Base-by-base conservation (phyloP, 768 basidiomycete species). In the Psilocybe tampanensis region DNA sequence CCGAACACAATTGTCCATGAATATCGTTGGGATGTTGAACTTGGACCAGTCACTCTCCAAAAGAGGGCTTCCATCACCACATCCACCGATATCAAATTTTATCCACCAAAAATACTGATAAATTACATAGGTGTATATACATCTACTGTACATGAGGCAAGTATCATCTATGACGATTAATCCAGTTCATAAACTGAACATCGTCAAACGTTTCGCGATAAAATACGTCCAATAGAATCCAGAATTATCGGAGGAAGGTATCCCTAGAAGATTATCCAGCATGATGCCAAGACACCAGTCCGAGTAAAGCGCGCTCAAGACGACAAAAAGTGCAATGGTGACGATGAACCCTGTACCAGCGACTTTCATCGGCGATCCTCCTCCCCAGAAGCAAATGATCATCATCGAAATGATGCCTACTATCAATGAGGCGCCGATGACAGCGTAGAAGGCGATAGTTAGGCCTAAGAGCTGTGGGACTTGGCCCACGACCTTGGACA, bases 281-380 rank as follows among this genome's bases (percentile, higher is more conserved):
- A 70, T 68, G 50, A 70, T 66, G n/a, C 69, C 69, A 33, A 70
- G 45, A 4, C 64, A 61, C 69, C 69, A 70, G 41, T 70, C 69
- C 2, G 64, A 63, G 47, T 67, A 70, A 26, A 68, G 66, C 1
- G 69, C 69, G 39, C 67, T 60, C 26, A 70, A 59, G 18, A 66
- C 66, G 21, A 66, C 56, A 56, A 68, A 68, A 12, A 65, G 47
- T 5, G 56, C 47, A 6, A 68, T 12, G 1, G 68, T 66, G 44
- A 63, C 58, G 7, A 64, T 55, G 26, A 64, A 59, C n/a, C 68
- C 67, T 26, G 57, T 64, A n/a, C 32, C 53, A 53, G 55, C 63
- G n/a, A 63, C 59, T 44, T 65, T 66, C 44, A 59, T 56, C 12
- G 63, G 60, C 8, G 55, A 52, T 11, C 60, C 63, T 22, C 64